Conservation (phyloP, 2,329 filamentous ascomycete genomes). For the Penicillium sp. region DNA sequence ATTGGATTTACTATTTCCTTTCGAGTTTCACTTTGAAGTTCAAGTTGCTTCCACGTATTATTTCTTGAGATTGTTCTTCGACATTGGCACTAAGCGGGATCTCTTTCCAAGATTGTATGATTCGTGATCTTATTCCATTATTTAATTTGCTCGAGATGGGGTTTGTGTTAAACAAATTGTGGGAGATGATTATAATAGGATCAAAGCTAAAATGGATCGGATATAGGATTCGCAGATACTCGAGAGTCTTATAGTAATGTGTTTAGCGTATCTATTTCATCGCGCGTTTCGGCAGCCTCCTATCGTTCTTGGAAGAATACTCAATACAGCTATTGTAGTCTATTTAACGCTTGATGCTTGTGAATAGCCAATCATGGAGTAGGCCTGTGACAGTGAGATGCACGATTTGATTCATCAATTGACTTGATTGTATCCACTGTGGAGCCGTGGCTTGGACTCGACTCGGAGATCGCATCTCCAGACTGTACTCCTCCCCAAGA, state of each 20-base stretch:
- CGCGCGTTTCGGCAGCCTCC: background rate
- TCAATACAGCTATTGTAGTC: background rate
- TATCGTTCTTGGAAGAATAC: background rate
- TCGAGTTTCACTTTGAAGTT: background rate
- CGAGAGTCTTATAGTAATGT: background rate
- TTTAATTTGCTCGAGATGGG: background rate
- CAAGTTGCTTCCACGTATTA: background rate
- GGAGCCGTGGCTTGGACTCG: background rate
- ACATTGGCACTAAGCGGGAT: background rate
- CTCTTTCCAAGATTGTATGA: background rate
- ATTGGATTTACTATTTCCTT: background rate
- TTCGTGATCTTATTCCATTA: background rate
- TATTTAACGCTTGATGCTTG: too few species aligned
- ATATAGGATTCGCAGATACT: background rate
- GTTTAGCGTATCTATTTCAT: background rate
- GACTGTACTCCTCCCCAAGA: too few species aligned
- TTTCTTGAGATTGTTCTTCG: background rate
- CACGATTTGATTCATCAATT: background rate
- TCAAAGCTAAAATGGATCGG: background rate
- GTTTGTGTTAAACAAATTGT: background rate
- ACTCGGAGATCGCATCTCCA: background rate
- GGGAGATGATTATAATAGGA: background rate
- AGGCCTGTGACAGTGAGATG: background rate
- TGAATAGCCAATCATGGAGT: background rate
- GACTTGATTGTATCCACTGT: background rate